Evolutionary conservation across 768 basidiomycete species (phyloP).

Genomic region (Tremella fuciformis): DNA sequence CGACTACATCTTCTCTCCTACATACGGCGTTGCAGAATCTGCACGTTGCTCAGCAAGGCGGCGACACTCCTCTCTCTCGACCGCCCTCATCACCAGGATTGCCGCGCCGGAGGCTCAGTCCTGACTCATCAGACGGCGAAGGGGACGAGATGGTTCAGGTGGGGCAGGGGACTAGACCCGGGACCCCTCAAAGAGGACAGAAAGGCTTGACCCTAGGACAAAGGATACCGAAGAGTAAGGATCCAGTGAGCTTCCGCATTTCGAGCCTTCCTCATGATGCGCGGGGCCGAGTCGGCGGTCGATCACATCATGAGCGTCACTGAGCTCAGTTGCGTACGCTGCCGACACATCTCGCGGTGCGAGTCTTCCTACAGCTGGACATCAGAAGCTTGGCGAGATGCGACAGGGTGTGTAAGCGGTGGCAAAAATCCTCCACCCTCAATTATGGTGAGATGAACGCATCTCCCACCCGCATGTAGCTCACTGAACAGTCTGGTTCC

Average conservation of each 20-base stretch:
- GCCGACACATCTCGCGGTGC: constrained; percentile 77
- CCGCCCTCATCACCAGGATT: constrained; percentile 12
- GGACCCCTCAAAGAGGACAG: constrained; percentile 31
- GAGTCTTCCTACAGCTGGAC: constrained; percentile 66
- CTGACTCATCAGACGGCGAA: constrained; percentile 23
- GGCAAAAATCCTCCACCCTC: constrained; percentile 81
- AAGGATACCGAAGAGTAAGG: constrained; percentile 29
- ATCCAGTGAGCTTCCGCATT: constrained; percentile 38
- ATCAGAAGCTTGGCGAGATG: constrained; percentile 70
- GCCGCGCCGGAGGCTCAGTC: not conserved
- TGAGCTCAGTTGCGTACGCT: constrained; percentile 53
- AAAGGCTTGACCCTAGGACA: constrained; percentile 23
- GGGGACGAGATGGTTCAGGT: constrained; percentile 44
- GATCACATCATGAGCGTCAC: not conserved
- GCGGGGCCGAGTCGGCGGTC: not conserved
- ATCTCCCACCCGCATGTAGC: not conserved
- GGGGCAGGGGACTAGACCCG: constrained; percentile 44
- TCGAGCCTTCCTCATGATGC: not conserved
- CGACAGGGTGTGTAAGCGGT: constrained; percentile 76
- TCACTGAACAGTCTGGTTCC: constrained; percentile 75
- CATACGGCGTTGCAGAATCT: constrained; percentile 50
- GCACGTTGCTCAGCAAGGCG: constrained; percentile 40
- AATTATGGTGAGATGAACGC: constrained; percentile 68
- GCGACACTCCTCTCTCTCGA: constrained; percentile 10
- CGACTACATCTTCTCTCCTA: constrained; percentile 37